phyloP scores from a whole-genome alignment of 225 moss, liverwort and hornwort species.

The Physcomitrellopsis africana region DNA sequence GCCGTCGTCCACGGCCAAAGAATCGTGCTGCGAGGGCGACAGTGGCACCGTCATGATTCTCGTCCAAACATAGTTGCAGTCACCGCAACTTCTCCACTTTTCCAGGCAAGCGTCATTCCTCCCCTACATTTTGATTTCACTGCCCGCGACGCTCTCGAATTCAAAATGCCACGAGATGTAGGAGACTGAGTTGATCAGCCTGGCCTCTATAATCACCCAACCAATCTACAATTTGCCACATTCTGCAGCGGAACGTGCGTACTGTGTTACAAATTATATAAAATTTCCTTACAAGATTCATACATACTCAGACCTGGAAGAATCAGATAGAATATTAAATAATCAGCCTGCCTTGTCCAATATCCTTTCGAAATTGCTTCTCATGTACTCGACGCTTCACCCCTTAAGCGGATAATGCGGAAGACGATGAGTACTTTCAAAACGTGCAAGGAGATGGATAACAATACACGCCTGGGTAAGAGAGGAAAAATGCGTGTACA shows the following conservation, averaged over 20 bases:
- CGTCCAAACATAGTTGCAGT: slow-evolving; percentile 15
- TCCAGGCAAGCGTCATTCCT: slow-evolving; percentile 37
- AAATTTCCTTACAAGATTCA: slow-evolving; percentile 1
- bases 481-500: not conserved
- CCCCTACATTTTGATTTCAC: slow-evolving; percentile 32
- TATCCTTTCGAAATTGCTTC: slow-evolving; percentile 5
- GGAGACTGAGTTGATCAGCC: not conserved
- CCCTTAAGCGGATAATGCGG: not conserved
- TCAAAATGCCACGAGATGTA: slow-evolving; percentile 24
- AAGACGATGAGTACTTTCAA: slow-evolving; percentile 9
- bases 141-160: slow-evolving; percentile 8
- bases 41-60: slow-evolving; percentile 63
- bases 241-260: slow-evolving; percentile 11
- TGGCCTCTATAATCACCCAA: slow-evolving; percentile 21
- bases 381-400: not conserved
- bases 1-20: slow-evolving; percentile 60
- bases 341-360: slow-evolving; percentile 13
- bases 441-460: slow-evolving; percentile 10
- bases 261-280: not conserved
- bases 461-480: not conserved
- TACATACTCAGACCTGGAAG: slow-evolving; percentile 7
- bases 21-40: slow-evolving; percentile 39
- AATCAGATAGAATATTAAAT: slow-evolving; percentile 4
- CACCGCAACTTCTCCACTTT: slow-evolving; percentile 27
- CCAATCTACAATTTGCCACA: slow-evolving; percentile 36